These are phyloP conservation scores for Aleurites moluccanus DNA, from an alignment of 441 rosid species.

Conservation along the genomic window DNA sequence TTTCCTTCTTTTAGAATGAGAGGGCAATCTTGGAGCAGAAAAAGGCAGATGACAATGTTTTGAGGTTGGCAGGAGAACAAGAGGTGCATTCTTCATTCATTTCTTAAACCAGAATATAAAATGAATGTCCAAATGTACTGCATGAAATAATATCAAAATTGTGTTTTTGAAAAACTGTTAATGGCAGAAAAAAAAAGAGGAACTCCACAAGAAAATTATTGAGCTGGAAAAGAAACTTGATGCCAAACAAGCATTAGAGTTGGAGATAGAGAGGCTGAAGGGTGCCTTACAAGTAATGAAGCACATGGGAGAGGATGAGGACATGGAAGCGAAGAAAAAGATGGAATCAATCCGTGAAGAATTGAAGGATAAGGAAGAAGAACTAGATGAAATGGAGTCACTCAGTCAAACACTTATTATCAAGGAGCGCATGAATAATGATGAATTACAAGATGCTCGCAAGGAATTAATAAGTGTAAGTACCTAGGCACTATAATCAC, in stretches of 20 bases:
- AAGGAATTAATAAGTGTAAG: conserved; percentile 57
- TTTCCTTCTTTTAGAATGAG: conserved; percentile 43
- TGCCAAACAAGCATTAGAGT: conserved; percentile 60
- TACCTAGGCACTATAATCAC: neutral
- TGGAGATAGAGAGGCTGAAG: conserved; percentile 66
- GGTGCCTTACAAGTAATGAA: conserved; percentile 57
- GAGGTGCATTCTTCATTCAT: conserved; percentile 34
- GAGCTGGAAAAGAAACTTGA: conserved; percentile 58
- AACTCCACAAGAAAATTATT: conserved; percentile 45
- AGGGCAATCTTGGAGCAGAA: conserved; percentile 65
- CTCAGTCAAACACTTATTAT: conserved; percentile 40
- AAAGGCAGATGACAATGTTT: conserved; percentile 49
- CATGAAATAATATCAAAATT: conserved; percentile 2
- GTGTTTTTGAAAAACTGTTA: conserved; percentile 12
- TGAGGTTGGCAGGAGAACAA: conserved; percentile 60
- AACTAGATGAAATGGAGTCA: conserved; percentile 29
- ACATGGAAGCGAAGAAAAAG: conserved; percentile 32
- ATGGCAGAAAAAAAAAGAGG: conserved; percentile 59
- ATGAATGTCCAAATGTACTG: neutral
- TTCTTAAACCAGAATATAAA: neutral
- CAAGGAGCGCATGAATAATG: conserved; percentile 49
- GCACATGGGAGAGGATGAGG: conserved; percentile 58
- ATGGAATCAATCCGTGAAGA: conserved; percentile 37
- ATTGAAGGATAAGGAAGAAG: conserved; percentile 51
- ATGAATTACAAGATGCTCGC: conserved; percentile 62